Percentiles rank a stretch among this genome's conserved stretches.
Conservation (phyloP, 2,329 filamentous ascomycete genomes). For the Venturia effusa region DNA sequence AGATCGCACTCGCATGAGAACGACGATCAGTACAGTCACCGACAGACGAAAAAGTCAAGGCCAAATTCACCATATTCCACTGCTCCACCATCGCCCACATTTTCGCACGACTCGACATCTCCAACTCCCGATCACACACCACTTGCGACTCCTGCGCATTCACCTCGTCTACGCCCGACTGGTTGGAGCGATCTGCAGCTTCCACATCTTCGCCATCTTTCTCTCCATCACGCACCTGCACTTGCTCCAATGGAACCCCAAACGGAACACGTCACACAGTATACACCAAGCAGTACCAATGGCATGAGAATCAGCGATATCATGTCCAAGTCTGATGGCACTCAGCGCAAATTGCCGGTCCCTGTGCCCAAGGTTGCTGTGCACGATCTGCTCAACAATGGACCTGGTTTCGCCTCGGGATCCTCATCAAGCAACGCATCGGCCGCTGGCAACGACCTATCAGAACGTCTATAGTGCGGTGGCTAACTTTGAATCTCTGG, state of each 20-base stretch:
- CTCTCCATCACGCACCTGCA: constrained; percentile 54
- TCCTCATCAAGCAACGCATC: constrained; percentile 70
- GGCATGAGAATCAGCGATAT: constrained; percentile 86
- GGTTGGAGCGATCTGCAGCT: constrained; percentile 61
- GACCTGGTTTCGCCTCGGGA: constrained; percentile 59
- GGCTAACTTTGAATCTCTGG: not conserved
- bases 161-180: constrained; percentile 76
- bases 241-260: constrained; percentile 62
- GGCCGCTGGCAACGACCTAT: constrained; percentile 49
- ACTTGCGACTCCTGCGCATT: constrained; percentile 91
- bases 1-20: constrained; percentile 76
- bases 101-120: constrained; percentile 90
- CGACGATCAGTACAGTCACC: constrained; percentile 67
- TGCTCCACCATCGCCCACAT: constrained; percentile 88
- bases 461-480: constrained; percentile 22
- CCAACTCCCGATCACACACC: constrained; percentile 97
- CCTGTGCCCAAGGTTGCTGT: constrained; percentile 81
- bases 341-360: constrained; percentile 81
- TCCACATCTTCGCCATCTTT: constrained; percentile 67
- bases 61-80: constrained; percentile 94
- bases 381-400: constrained; percentile 65
- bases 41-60: constrained; percentile 75
- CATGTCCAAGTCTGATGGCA: constrained; percentile 77
- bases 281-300: constrained; percentile 42
- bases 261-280: constrained; percentile 48